These are phyloP conservation scores for Backusella morwellensis DNA, from an alignment of 192 early-diverging fungal species.

Conservation along the genomic window DNA sequence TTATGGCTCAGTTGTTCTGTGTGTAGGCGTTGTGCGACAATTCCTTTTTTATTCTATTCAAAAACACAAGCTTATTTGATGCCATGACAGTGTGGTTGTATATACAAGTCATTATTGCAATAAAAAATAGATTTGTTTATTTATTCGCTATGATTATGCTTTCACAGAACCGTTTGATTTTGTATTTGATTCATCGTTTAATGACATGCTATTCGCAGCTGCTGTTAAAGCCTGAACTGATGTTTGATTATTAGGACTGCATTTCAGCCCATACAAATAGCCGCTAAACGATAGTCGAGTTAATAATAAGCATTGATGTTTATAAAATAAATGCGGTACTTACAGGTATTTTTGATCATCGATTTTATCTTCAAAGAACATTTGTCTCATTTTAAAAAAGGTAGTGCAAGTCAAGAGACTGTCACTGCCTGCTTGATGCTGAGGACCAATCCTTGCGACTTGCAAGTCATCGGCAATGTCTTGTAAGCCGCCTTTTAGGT, in stretches of 20 bases:
- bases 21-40: not conserved
- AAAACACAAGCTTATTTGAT: not conserved
- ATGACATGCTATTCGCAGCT: conserved; percentile 12
- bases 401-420: conserved; percentile 92
- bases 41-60: not conserved
- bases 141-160: not conserved
- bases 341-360: conserved; percentile 92
- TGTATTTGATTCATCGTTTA: not conserved
- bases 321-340: conserved; percentile 6
- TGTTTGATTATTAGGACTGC: conserved; percentile 13
- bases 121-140: not conserved
- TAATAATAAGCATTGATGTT: not conserved
- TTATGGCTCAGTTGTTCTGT: not conserved
- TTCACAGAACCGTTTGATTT: conserved; percentile 8
- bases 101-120: too few species aligned
- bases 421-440: conserved; percentile 99
- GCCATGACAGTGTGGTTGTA: too few species aligned
- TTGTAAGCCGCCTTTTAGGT: conserved; percentile 94
- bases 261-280: conserved; percentile 19
- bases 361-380: conserved; percentile 93
- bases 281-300: not conserved
- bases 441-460: conserved; percentile 89
- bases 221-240: not conserved
- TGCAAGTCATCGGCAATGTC: conserved; percentile 97
- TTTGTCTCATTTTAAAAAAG: conserved; percentile 98